These are phyloP conservation scores for Blastocystis sp. DNA, from an alignment of 352 stramenopile genomes.

Conservation along the genomic window DNA sequence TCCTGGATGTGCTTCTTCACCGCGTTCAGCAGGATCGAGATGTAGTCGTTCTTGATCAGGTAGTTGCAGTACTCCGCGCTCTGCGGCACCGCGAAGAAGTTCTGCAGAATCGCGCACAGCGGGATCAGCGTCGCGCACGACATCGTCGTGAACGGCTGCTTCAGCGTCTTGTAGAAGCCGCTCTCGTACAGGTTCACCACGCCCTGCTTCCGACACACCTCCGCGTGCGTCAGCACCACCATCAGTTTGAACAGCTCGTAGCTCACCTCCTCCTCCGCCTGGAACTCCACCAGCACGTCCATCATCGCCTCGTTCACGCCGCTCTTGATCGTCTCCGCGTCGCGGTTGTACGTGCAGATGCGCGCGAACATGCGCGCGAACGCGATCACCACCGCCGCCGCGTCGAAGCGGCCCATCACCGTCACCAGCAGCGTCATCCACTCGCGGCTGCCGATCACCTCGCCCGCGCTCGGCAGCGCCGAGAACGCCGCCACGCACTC, in stretches of 20 bases:
- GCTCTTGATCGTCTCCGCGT: slow-evolving; percentile 28
- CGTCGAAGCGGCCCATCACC: slow-evolving; percentile 30
- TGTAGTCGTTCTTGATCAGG: slow-evolving; percentile 68
- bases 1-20: slow-evolving; percentile 29
- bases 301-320: slow-evolving; percentile 32
- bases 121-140: slow-evolving; percentile 45
- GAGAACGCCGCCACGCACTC: slow-evolving; percentile 58
- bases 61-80: slow-evolving; percentile 57
- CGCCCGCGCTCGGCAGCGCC: slow-evolving; percentile 5
- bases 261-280: slow-evolving; percentile 52
- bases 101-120: slow-evolving; percentile 27
- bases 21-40: slow-evolving; percentile 54
- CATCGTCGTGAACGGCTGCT: slow-evolving; percentile 29
- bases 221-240: slow-evolving; percentile 31
- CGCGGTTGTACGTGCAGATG: slow-evolving; percentile 14
- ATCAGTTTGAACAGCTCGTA: slow-evolving; percentile 43
- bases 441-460: background rate
- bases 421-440: slow-evolving; percentile 65
- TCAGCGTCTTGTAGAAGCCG: slow-evolving; percentile 63
- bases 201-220: slow-evolving; percentile 23
- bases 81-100: slow-evolving; percentile 58
- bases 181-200: slow-evolving; percentile 53
- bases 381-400: background rate
- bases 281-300: slow-evolving; percentile 58
- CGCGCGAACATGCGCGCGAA: slow-evolving; percentile 56